phyloP scores from a whole-genome alignment of 1,139 yeast genomes.

The Magnusiomyces suaveolens region DNA sequence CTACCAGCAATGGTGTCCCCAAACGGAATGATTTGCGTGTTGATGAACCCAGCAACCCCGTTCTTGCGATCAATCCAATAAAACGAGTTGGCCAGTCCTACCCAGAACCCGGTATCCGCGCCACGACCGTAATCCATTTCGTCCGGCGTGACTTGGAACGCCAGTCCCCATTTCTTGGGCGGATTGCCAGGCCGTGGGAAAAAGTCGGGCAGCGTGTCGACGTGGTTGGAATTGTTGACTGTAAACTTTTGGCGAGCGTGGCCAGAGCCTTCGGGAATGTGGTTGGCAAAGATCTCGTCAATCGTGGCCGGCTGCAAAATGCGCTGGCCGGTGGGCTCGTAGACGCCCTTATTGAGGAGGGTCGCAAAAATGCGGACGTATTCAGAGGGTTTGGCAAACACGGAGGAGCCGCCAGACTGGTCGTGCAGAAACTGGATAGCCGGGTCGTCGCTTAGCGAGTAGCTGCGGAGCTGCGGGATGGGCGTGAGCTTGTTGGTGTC shows the following conservation, averaged over 20 bases:
- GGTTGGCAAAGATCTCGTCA: conserved; percentile 18
- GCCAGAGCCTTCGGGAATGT: conserved; percentile 17
- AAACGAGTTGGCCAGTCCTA: conserved; percentile 39
- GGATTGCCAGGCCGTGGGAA: conserved; percentile 16
- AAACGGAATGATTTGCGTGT: conserved; percentile 35
- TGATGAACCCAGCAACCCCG: conserved; percentile 39
- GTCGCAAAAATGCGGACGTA: conserved; percentile 38
- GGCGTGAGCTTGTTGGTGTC: not conserved
- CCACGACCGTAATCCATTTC: conserved; percentile 37
- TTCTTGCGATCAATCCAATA: conserved; percentile 41
- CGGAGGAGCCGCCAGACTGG: conserved; percentile 40
- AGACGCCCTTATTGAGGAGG: conserved; percentile 38
- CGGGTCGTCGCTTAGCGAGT: not conserved
- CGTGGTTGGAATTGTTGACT: conserved; percentile 13
- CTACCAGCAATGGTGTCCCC: conserved; percentile 10
- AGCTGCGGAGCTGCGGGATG: not conserved
- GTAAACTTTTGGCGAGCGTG: conserved; percentile 15
- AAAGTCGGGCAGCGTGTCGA: conserved; percentile 18
- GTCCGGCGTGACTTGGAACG: conserved; percentile 12
- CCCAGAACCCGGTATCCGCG: conserved; percentile 37
- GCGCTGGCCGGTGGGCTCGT: conserved; percentile 16
- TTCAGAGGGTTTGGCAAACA: conserved; percentile 37
- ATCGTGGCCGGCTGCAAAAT: conserved; percentile 21
- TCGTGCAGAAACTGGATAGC: not conserved
- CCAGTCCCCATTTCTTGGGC: conserved; percentile 21